Evolutionary conservation across 2,329 filamentous ascomycete species (phyloP).

Genomic region (Pseudogymnoascus sp.): DNA sequence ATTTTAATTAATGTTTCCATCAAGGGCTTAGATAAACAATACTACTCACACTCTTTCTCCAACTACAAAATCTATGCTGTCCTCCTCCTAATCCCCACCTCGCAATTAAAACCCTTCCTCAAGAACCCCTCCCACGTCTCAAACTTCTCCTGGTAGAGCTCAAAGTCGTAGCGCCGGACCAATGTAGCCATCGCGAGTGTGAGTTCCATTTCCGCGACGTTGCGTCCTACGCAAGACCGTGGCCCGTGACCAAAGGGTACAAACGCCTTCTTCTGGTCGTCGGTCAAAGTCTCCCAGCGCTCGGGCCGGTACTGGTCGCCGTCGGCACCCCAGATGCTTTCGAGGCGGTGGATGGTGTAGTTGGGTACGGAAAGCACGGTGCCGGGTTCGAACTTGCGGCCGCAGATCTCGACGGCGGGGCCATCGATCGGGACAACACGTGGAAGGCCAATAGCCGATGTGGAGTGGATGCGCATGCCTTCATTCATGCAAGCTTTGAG

Average conservation of each 20-base stretch:
- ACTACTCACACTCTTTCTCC: neutral
- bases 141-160: constrained; percentile 52
- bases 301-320: constrained; percentile 65
- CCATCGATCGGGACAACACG: constrained; percentile 54
- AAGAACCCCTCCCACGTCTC: constrained; percentile 74
- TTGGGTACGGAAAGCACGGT: constrained; percentile 70
- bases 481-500: constrained; percentile 52
- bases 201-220: constrained; percentile 81
- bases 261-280: constrained; percentile 63
- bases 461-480: constrained; percentile 75
- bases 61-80: neutral
- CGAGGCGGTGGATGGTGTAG: constrained; percentile 72
- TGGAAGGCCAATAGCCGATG: constrained; percentile 75
- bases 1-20: too few species aligned
- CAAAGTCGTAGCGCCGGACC: constrained; percentile 51
- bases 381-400: constrained; percentile 62
- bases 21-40: neutral
- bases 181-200: constrained; percentile 65
- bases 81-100: constrained; percentile 40
- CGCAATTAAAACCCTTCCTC: constrained; percentile 63
- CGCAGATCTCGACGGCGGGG: constrained; percentile 54
- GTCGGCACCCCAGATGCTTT: constrained; percentile 62
- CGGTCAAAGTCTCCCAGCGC: constrained; percentile 54
- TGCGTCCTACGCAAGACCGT: constrained; percentile 63
- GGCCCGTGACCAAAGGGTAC: constrained; percentile 67